Conservation (phyloP, 306 rosid genomes). For the Cucumis melo region DNA sequence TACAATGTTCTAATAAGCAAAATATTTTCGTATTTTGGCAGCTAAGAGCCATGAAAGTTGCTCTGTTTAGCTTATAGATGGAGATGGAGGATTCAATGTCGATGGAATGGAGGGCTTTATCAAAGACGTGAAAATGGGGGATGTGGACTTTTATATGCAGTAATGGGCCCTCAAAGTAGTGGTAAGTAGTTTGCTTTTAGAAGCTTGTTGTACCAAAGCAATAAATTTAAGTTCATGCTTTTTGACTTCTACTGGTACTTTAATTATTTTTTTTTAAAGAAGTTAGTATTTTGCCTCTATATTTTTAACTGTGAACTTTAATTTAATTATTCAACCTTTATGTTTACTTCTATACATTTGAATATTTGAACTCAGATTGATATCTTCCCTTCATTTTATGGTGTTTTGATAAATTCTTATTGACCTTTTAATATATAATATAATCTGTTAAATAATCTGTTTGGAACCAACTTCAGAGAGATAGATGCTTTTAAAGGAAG, state of each 20-base stretch:
- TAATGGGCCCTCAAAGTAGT: constrained; percentile 99
- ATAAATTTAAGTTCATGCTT: background rate
- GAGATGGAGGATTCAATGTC: constrained; percentile 72
- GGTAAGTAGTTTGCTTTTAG: constrained; percentile 38
- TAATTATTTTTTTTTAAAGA: background rate
- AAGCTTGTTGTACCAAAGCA: background rate
- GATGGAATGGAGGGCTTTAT: constrained; percentile 56
- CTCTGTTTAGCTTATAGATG: constrained; percentile 90
- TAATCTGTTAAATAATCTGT: constrained; percentile 50
- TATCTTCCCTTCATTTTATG: background rate
- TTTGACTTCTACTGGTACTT: background rate
- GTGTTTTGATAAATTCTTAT: constrained; percentile 2
- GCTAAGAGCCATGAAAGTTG: constrained; percentile 31
- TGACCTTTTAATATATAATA: background rate
- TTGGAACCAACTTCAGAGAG: constrained; percentile 78
- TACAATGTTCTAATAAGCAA: background rate
- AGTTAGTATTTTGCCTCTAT: background rate
- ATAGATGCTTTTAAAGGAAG: constrained; percentile 98
- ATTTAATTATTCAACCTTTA: background rate
- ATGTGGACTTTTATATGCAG: constrained; percentile 93
- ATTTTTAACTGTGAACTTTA: background rate
- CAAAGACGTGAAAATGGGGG: constrained; percentile 69
- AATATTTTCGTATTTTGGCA: constrained; percentile 1
- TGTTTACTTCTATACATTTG: background rate
- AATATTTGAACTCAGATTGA: background rate